Conservation (phyloP, 805 yeast species). For the Wickerhamiella bombiphila region DNA sequence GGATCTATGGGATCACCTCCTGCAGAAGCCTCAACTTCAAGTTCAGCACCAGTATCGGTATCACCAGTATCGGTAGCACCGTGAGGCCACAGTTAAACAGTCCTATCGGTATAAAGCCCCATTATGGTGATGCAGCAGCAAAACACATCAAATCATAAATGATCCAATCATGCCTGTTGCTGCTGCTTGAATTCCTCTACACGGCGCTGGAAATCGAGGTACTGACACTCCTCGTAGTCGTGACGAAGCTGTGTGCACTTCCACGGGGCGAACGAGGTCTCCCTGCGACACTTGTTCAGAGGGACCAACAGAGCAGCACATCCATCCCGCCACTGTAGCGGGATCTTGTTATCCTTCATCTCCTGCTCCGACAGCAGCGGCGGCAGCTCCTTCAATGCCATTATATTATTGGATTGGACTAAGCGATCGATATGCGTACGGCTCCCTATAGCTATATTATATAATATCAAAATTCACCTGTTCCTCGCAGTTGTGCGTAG, state of each 20-base stretch:
- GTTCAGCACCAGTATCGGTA: too few relatives aligned
- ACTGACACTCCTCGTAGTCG: constrained; percentile 73
- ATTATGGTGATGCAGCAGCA: too few relatives aligned
- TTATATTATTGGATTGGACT: constrained; percentile 3
- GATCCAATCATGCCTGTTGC: too few relatives aligned
- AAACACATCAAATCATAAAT: too few relatives aligned
- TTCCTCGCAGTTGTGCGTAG: too few relatives aligned
- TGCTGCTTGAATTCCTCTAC: constrained; percentile 60
- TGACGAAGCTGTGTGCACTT: constrained; percentile 66
- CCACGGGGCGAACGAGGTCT: constrained; percentile 48
- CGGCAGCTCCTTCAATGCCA: constrained; percentile 22
- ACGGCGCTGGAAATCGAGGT: constrained; percentile 67
- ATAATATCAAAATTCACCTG: too few relatives aligned
- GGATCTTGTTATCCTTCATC: constrained; percentile 64
- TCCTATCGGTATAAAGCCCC: too few relatives aligned
- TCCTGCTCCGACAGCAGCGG: constrained; percentile 52
- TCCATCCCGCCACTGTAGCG: constrained; percentile 68
- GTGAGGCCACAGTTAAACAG: too few relatives aligned
- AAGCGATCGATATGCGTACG: background rate
- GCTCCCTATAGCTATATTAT: too few relatives aligned
- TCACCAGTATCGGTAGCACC: too few relatives aligned
- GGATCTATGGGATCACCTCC: too few relatives aligned
- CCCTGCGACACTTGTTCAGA: constrained; percentile 45
- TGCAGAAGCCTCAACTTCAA: too few relatives aligned
- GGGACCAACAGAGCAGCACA: constrained; percentile 57